Percentiles rank a stretch among this genome's conserved stretches.
Conservation (phyloP, 1,284 basidiomycete species). For the Pisolithus thermaeus region DNA sequence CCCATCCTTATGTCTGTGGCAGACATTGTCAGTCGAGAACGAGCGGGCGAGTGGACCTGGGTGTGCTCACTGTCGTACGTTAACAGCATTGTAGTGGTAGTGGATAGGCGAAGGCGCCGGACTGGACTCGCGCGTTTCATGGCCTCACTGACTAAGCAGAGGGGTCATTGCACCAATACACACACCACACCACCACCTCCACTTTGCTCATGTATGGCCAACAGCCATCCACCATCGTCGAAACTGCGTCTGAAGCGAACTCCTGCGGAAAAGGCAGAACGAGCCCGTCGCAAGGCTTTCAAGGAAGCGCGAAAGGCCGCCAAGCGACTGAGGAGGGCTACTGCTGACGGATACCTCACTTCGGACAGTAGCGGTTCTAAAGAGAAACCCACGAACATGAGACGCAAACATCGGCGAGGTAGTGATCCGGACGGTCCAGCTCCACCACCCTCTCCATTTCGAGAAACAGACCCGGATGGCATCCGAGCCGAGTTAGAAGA, state of each 20-base stretch:
- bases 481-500: constrained; percentile 56
- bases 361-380: background rate
- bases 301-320: constrained; percentile 38
- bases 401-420: background rate
- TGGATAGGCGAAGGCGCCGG: background rate
- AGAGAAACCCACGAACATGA: constrained; percentile 3
- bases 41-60: background rate
- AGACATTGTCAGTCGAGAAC: background rate
- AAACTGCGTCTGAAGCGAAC: constrained; percentile 70
- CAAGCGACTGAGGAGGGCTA: constrained; percentile 19
- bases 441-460: constrained; percentile 17
- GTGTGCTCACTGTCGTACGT: constrained; percentile 23
- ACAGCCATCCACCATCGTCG: constrained; percentile 33
- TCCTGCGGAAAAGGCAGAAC: constrained; percentile 58
- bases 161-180: background rate
- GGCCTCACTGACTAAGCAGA: constrained; percentile 2
- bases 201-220: background rate
- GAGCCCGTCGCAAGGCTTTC: constrained; percentile 43
- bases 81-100: constrained; percentile 13
- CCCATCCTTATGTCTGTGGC: constrained; percentile 29
- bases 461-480: constrained; percentile 42
- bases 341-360: background rate
- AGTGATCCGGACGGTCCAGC: constrained; percentile 18
- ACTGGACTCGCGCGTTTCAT: background rate
- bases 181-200: background rate